phyloP scores from a whole-genome alignment of 192 early-diverging fungal genomes.

The Backusella mclennaniae region DNA sequence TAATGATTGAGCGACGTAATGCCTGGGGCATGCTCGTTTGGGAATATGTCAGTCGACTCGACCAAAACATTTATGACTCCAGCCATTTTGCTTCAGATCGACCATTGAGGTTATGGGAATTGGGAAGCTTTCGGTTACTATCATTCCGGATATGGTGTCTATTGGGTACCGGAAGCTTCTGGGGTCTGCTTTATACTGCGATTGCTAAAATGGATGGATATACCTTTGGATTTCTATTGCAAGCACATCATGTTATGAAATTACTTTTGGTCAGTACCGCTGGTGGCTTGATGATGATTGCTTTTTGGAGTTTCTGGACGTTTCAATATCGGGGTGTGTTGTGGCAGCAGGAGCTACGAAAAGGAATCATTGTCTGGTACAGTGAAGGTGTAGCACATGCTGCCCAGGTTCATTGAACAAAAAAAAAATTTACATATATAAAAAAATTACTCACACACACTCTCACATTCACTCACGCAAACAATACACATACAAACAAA shows the following conservation, averaged over 20 bases:
- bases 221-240: constrained; percentile 20
- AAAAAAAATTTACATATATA: background rate
- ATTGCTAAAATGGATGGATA: constrained; percentile 32
- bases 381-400: constrained; percentile 25
- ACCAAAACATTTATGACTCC: constrained; percentile 32
- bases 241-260: constrained; percentile 30
- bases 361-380: constrained; percentile 53
- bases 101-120: background rate
- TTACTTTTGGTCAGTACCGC: constrained; percentile 39
- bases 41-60: constrained; percentile 49
- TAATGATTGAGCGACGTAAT: constrained; percentile 49
- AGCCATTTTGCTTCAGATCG: background rate
- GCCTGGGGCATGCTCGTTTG: constrained; percentile 54
- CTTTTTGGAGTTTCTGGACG: constrained; percentile 57
- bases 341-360: constrained; percentile 51
- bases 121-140: constrained; percentile 18
- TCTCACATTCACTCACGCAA: background rate
- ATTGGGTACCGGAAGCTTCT: constrained; percentile 41
- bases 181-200: constrained; percentile 41
- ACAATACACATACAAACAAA: background rate
- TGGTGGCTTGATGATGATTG: constrained; percentile 46
- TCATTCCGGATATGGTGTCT: constrained; percentile 49
- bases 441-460: background rate
- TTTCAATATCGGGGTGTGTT: constrained; percentile 54
- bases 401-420: constrained; percentile 12